Conservation (phyloP, 352 stramenopile species). For the Phytophthora constricta region DNA sequence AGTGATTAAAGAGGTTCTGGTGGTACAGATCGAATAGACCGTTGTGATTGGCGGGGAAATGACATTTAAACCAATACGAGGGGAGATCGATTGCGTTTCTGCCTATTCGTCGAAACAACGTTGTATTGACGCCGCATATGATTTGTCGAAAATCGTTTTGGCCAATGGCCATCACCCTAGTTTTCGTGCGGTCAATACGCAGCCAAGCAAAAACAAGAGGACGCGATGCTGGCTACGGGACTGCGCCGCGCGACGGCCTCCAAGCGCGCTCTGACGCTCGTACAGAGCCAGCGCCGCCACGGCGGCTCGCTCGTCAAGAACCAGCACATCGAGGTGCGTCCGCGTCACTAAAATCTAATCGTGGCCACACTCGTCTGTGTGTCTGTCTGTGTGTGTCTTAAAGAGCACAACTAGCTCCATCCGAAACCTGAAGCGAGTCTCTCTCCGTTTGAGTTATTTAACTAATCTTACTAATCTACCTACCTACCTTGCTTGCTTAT, state of each 20-base stretch:
- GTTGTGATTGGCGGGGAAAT: slow-evolving; percentile 13
- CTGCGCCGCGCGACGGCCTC: slow-evolving; percentile 50
- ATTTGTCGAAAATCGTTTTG: slow-evolving; percentile 15
- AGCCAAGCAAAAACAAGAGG: slow-evolving; percentile 12
- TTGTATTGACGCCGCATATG: neutral
- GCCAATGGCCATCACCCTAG: slow-evolving; percentile 17
- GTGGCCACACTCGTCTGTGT: too few relatives aligned
- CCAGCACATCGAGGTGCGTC: slow-evolving; percentile 79
- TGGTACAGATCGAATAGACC: slow-evolving; percentile 17
- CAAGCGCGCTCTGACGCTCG: slow-evolving; percentile 51
- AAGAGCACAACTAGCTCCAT: neutral
- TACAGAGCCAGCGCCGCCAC: slow-evolving; percentile 74
- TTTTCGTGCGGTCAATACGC: slow-evolving; percentile 29
- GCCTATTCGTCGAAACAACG: neutral
- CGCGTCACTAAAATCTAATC: too few relatives aligned
- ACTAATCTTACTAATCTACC: too few relatives aligned
- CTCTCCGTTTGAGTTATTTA: neutral
- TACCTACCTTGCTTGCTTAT: too few relatives aligned
- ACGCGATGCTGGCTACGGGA: slow-evolving; percentile 56
- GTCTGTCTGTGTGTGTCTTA: neutral
- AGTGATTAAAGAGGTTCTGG: neutral
- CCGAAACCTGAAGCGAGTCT: neutral
- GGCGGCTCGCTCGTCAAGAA: slow-evolving; percentile 84
- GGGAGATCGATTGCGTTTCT: neutral
- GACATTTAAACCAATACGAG: slow-evolving; percentile 22